Base-by-base conservation (phyloP, 768 basidiomycete genomes). In the Auricularia sp. region DNA sequence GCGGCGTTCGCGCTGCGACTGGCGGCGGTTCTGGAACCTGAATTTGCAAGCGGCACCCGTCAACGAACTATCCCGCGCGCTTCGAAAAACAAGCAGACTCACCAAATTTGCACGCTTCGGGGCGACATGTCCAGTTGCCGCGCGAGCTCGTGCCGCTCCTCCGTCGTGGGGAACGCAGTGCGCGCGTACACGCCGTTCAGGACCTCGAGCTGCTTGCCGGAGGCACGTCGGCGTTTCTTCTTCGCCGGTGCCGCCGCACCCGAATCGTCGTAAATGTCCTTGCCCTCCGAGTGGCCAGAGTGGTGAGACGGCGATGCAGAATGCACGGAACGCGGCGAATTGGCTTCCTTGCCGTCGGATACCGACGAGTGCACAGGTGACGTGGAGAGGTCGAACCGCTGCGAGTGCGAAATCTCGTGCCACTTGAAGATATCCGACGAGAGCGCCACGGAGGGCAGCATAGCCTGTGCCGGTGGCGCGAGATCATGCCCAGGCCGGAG, bases 41-140 rank as follows among this genome's bases (percentile, higher is more conserved):
- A 5, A 42, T 42, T 42, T 14, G 39, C 39, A 42, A 42, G 39
- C 13, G 39, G 8, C 39, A 42, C 39, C 39, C 39, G 39, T 42
- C 39, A 42, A 14, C 39, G 39, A 29, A 42, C 39, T 69, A 70
- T 70, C 70, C 63, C 44, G 33, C 10, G 45, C 37, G 63, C 36
- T 33, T 54, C 24, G 59, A 13, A 61, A 67, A 63, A 66, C 62
- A 59, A 44, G 16, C n/a, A 24, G 63, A 70, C 79, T 69, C 73
- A 91, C 91, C 91, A 93, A 65, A 93, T 92, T 73, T 93, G 91
- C 65, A 93, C 91, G 68, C 88, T 90, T 67, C 91, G 78, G 47
- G 91, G 83, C 59, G 88, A 85, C 91, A 93, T 92, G 68, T 89
- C 89, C 67, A 92, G 78, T 69, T 83, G 79, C 68, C 85, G 89